A percentile compares a stretch with the other conserved stretches of the same genome.
phyloP scores from a whole-genome alignment of 2,329 filamentous ascomycete species.

The Cladosporium sp. region DNA sequence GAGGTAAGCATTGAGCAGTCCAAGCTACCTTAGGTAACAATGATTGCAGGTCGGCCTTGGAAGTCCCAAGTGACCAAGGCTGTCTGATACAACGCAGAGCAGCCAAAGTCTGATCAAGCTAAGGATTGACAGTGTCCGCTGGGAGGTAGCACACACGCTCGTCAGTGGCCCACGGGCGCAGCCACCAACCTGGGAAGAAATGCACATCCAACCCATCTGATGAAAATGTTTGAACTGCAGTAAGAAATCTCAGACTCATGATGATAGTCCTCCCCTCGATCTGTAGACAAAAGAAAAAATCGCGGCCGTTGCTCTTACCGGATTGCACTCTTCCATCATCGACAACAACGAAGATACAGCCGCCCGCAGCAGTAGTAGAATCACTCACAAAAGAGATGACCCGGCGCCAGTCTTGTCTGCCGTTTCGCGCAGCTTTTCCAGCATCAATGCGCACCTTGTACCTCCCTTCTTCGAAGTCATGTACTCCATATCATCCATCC shows the following conservation, averaged over 20 bases:
- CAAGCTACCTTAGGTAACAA: neutral
- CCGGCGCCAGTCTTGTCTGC: conserved; percentile 1
- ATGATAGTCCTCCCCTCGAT: neutral
- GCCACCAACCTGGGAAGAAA: neutral
- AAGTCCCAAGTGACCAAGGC: neutral
- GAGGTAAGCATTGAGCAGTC: neutral
- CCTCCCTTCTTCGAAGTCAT: neutral
- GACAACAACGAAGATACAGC: neutral
- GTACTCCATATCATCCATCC: neutral
- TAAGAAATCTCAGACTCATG: neutral
- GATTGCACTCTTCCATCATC: neutral
- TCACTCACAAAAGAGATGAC: neutral
- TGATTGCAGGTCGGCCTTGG: neutral
- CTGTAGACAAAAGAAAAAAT: neutral
- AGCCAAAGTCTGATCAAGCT: neutral
- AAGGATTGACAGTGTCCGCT: neutral
- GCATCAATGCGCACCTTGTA: neutral
- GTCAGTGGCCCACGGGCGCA: neutral
- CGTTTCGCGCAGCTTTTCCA: neutral
- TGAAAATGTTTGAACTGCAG: neutral
- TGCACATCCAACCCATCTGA: neutral
- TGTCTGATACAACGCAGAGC: neutral
- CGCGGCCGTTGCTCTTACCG: neutral
- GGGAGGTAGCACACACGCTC: neutral
- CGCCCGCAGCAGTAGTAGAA: conserved; percentile 2